phyloP scores from a whole-genome alignment of 441 rosid genomes.

The Erodium texanum region DNA sequence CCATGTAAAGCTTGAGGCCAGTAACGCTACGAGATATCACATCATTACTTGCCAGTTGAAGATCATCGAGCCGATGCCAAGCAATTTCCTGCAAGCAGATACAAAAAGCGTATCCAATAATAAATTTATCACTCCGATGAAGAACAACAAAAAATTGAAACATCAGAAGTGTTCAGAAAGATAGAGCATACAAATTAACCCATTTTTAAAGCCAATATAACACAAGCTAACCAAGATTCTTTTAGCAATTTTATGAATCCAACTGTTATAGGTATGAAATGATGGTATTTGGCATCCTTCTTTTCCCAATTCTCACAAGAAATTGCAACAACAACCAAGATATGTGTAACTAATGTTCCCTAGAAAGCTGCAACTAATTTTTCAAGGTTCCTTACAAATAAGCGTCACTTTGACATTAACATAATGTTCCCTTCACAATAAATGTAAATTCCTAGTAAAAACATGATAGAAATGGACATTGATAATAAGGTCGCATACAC shows the following conservation, averaged over 20 bases:
- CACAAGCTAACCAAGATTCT: neutral
- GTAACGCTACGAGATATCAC: constrained; percentile 79
- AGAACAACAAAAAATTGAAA: neutral
- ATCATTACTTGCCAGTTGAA: constrained; percentile 57
- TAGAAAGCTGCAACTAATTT: neutral
- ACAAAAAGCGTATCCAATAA: constrained; percentile 4
- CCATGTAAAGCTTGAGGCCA: constrained; percentile 94
- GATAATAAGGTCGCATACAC: constrained; percentile 38
- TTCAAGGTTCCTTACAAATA: no score
- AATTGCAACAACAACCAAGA: neutral
- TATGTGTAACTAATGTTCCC: no score
- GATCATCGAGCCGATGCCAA: constrained; percentile 88
- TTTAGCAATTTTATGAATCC: neutral
- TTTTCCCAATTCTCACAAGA: neutral
- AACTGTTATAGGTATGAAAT: neutral
- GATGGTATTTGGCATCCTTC: neutral
- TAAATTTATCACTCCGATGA: neutral
- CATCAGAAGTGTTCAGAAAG: neutral
- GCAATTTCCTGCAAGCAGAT: constrained; percentile 68
- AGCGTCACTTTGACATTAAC: neutral
- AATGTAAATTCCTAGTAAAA: neutral
- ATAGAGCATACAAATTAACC: neutral
- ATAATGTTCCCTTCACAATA: neutral
- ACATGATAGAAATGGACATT: neutral
- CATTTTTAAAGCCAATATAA: constrained; percentile 1